Evolutionary conservation across 1,284 basidiomycete genomes (phyloP), one percentile per base, ranked within the genome.

Genomic region (Fomitopsis schrenkii): DNA sequence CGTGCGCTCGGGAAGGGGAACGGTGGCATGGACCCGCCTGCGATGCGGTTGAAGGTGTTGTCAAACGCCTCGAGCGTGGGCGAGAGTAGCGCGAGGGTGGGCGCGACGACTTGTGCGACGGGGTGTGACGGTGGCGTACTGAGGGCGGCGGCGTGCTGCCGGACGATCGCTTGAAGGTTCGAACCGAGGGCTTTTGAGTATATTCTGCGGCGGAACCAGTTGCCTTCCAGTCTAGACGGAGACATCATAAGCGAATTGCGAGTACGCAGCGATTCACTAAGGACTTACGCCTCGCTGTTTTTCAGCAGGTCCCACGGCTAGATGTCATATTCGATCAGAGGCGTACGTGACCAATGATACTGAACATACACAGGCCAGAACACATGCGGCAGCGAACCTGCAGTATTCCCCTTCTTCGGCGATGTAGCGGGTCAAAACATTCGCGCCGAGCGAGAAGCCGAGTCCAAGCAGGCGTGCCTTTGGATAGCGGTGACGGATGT

Each of bases 391-490:
- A 55, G 79, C 80, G n/a, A 99, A 76, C 19, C 94, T 85, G 63
- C 88, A 91, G 14, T 79, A 68, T 17, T 84, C 81, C 9, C 91
- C 91, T 71, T 96, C 91, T 75, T 97, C 90, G 5, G 93, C 95
- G 56, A 97, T 78, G 75, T 97, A 98, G 64, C 93, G 85, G 17
- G 93, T 90, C 63, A 99, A 77, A 45, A 98, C 90, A 70, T 94
- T 94, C 45, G 95, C 94, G 57, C 97, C 97, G 50, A 99, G 84
- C 3, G 94, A 97, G 77, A 98, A 99, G 7, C 95, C 95, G 33
- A 97, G 77, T 10, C 93, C 97, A 40, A 96, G 78, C 44, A 98
- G 78, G 6, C 90, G 91, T 0, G 95, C 93, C 22, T 83, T 76
- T 2, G 97, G 95, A 69, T 90, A 96, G 62, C 78, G 76, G 62